Evolutionary conservation across 2,329 filamentous ascomycete species (phyloP).

Genomic region (Sordariomycetes sp.): DNA sequence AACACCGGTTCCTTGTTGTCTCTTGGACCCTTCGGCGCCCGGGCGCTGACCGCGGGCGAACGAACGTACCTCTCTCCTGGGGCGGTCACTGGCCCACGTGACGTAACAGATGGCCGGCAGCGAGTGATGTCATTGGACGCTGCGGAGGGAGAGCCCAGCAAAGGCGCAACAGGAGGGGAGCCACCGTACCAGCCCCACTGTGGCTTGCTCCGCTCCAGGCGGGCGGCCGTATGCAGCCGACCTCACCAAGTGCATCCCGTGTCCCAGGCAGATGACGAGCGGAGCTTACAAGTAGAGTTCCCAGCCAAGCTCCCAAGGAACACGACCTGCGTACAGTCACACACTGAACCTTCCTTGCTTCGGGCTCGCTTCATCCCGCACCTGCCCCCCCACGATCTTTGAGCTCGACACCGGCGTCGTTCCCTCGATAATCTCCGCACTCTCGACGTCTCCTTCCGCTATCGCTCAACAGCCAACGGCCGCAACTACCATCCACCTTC

Average conservation of each 20-base stretch:
- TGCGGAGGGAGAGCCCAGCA: not conserved
- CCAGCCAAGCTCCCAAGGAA: not conserved
- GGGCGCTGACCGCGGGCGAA: not conserved
- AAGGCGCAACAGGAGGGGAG: not conserved
- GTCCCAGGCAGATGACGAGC: conserved; percentile 3
- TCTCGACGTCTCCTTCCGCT: not conserved
- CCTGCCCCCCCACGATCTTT: not conserved
- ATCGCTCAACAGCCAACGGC: not conserved
- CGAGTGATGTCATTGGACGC: conserved; percentile 2
- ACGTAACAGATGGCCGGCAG: not conserved
- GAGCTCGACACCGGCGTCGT: not conserved
- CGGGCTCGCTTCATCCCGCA: not conserved
- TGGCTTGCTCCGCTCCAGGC: not conserved
- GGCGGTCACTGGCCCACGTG: not conserved
- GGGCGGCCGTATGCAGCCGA: not conserved
- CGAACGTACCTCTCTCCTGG: not conserved
- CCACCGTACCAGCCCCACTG: not conserved
- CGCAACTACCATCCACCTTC: conserved; percentile 5
- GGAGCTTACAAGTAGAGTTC: not conserved
- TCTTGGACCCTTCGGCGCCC: not conserved
- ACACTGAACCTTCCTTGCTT: not conserved
- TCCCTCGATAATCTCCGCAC: not conserved
- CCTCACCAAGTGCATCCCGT: not conserved
- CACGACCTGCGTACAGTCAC: not conserved
- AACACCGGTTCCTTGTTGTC: not conserved